Evolutionary conservation across 2,329 filamentous ascomycete species (phyloP).

Genomic region (Gyromitra esculenta): DNA sequence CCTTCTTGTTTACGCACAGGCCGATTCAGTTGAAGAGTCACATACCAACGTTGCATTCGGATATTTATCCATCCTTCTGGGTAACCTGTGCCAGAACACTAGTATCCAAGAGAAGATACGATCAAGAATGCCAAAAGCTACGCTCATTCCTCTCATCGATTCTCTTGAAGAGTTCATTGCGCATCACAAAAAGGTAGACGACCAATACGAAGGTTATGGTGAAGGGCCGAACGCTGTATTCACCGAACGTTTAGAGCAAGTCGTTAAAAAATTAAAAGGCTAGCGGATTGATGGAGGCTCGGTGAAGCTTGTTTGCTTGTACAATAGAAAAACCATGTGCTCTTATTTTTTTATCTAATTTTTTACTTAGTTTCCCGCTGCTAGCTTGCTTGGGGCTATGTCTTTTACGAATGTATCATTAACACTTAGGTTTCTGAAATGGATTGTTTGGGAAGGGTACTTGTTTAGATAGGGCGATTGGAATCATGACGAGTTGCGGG

Average conservation of each 20-base stretch:
- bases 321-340: conserved; percentile 26
- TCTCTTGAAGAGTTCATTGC: conserved; percentile 70
- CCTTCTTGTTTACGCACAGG: conserved; percentile 55
- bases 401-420: conserved; percentile 41
- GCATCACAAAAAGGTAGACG: conserved; percentile 69
- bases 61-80: conserved; percentile 72
- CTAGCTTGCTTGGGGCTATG: conserved; percentile 36
- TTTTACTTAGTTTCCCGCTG: conserved; percentile 35
- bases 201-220: conserved; percentile 57
- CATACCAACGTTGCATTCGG: conserved; percentile 71
- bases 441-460: conserved; percentile 9
- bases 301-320: conserved; percentile 24
- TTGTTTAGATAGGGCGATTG: conserved; percentile 26
- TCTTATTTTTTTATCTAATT: conserved; percentile 19
- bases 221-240: conserved; percentile 65
- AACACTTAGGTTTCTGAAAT: conserved; percentile 6
- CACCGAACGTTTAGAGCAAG: conserved; percentile 66
- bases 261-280: conserved; percentile 64
- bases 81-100: conserved; percentile 68
- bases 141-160: conserved; percentile 65
- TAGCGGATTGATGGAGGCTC: conserved; percentile 1
- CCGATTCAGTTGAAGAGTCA: conserved; percentile 64
- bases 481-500: conserved; percentile 17
- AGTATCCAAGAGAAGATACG: conserved; percentile 62
- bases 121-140: conserved; percentile 62